Evolutionary conservation across 805 yeast species (phyloP).

Genomic region (Blastobotrys parvus): DNA sequence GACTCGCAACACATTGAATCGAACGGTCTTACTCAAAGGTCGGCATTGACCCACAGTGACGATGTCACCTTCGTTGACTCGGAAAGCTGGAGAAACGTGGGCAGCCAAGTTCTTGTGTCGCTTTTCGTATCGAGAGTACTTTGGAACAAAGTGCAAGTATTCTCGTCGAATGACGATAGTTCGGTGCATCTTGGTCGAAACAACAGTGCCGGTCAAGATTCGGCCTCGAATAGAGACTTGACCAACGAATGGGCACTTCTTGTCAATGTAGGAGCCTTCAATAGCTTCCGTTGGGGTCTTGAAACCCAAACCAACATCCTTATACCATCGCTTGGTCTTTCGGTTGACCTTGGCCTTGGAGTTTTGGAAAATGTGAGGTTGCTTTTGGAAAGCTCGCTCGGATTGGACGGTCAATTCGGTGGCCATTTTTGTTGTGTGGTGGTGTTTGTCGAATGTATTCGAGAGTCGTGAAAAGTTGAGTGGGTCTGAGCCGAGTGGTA

Average conservation of each 20-base stretch:
- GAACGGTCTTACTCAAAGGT: conserved; percentile 98
- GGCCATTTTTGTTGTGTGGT: conserved; percentile 51
- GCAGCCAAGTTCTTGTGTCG: conserved; percentile 99
- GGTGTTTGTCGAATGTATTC: not conserved
- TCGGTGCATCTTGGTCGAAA: conserved; percentile 99
- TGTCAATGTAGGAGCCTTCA: conserved; percentile 97
- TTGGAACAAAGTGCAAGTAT: conserved; percentile 99
- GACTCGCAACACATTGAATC: conserved; percentile 98
- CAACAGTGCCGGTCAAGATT: conserved; percentile 98
- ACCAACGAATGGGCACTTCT: conserved; percentile 99
- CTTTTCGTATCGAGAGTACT: conserved; percentile 99
- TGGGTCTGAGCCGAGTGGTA: too few species aligned
- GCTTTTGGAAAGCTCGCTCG: conserved; percentile 99
- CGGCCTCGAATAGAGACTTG: conserved; percentile 97
- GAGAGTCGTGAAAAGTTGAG: not conserved
- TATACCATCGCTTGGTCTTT: conserved; percentile 99
- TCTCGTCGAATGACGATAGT: conserved; percentile 99
- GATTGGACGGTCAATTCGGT: conserved; percentile 99
- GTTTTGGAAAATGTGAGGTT: conserved; percentile 99
- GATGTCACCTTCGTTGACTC: conserved; percentile 97
- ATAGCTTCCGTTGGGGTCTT: conserved; percentile 99
- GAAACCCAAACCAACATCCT: conserved; percentile 99
- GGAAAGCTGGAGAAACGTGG: conserved; percentile 99
- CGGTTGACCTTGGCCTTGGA: conserved; percentile 98
- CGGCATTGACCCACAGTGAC: conserved; percentile 99